Percentiles rank a stretch among this genome's conserved stretches.
Conservation (phyloP, 768 basidiomycete species). For the Trametes cubensis region DNA sequence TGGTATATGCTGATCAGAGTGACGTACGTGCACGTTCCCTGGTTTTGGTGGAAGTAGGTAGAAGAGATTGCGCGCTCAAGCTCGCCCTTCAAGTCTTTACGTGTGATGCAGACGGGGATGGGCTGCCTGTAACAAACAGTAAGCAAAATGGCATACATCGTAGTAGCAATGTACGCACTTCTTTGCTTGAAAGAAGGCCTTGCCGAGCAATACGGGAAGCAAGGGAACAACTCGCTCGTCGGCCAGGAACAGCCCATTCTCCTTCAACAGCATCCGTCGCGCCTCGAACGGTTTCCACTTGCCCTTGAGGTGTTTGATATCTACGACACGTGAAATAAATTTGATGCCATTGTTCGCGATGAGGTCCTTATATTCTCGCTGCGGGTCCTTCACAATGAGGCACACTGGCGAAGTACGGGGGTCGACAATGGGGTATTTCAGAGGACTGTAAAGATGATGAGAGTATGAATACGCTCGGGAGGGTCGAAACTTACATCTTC, state of each 20-base stretch:
- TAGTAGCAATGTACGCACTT: slow-evolving; percentile 62
- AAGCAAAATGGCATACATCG: background rate
- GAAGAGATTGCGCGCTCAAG: slow-evolving; percentile 91
- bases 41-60: slow-evolving; percentile 94
- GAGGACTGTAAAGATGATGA: slow-evolving; percentile 48
- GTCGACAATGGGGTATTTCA: slow-evolving; percentile 82
- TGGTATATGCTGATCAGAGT: background rate
- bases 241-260: slow-evolving; percentile 90
- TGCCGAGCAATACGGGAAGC: slow-evolving; percentile 84
- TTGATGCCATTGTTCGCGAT: slow-evolving; percentile 76
- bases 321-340: slow-evolving; percentile 91
- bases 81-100: slow-evolving; percentile 90
- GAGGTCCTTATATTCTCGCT: slow-evolving; percentile 94
- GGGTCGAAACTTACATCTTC: slow-evolving; percentile 65
- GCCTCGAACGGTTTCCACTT: slow-evolving; percentile 88
- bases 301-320: slow-evolving; percentile 88
- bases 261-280: slow-evolving; percentile 79
- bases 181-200: slow-evolving; percentile 92
- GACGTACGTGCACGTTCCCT: slow-evolving; percentile 89
- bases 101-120: slow-evolving; percentile 86
- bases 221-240: slow-evolving; percentile 90
- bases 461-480: background rate
- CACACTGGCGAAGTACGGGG: slow-evolving; percentile 81
- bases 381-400: slow-evolving; percentile 94
- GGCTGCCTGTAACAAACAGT: slow-evolving; percentile 69